These are phyloP conservation scores for Centrapalus pauciflorus DNA, from an alignment of 129 eudicot genomes.

Conservation along the genomic window DNA sequence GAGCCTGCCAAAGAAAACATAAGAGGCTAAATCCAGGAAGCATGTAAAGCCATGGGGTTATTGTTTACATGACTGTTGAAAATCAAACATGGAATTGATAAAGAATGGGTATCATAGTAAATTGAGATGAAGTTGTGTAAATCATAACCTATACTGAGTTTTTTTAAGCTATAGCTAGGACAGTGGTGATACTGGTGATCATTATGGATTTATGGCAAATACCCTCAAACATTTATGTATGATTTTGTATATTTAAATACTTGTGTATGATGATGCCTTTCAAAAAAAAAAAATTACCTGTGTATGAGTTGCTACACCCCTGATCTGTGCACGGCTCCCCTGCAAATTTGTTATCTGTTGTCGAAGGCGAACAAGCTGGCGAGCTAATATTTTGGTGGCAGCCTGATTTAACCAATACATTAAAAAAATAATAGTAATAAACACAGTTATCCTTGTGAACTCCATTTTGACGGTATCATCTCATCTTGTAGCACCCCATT, in stretches of 20 bases:
- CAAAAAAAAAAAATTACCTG: constrained; percentile 48
- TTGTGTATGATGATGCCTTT: no score
- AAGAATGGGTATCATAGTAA: background rate
- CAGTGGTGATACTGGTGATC: background rate
- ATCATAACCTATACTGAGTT: background rate
- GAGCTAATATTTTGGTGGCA: constrained; percentile 90
- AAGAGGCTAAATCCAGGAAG: background rate
- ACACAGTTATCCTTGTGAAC: background rate
- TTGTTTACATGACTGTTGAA: background rate
- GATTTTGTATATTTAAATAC: no score
- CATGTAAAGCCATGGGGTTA: background rate
- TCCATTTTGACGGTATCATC: background rate
- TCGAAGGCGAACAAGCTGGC: constrained; percentile 83
- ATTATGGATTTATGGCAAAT: background rate
- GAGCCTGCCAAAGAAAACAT: constrained; percentile 40
- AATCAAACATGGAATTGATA: background rate
- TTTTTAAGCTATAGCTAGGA: no score
- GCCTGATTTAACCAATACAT: constrained; percentile 41
- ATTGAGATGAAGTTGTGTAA: background rate
- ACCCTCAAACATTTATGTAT: background rate
- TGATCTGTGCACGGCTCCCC: constrained; percentile 90
- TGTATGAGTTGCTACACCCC: constrained; percentile 94
- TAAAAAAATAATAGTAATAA: background rate
- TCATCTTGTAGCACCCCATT: background rate
- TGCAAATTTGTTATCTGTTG: constrained; percentile 92